Conservation (phyloP, 768 basidiomycete genomes). For the Mycena polygramma region DNA sequence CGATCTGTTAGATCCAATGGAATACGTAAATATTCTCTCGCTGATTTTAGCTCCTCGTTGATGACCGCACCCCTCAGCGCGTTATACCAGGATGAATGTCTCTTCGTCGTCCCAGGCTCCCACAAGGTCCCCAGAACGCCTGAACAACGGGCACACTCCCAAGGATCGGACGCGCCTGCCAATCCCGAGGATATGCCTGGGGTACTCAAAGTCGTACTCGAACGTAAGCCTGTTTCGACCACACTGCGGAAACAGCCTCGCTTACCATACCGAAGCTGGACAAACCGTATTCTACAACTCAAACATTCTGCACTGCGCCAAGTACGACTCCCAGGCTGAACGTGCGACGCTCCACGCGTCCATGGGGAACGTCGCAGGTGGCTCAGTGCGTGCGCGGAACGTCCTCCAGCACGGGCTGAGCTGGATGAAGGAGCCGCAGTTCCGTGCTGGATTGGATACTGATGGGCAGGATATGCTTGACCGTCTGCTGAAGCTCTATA, state of each 20-base stretch:
- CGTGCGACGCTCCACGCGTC: constrained; percentile 80
- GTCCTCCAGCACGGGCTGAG: constrained; percentile 79
- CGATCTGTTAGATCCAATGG: constrained; percentile 74
- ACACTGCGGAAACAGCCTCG: background rate
- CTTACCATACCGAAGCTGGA: constrained; percentile 59
- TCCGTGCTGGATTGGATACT: constrained; percentile 60
- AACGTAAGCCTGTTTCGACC: constrained; percentile 55
- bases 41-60: background rate
- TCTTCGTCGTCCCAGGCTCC: constrained; percentile 78
- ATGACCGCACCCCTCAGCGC: constrained; percentile 57
- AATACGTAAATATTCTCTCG: constrained; percentile 68
- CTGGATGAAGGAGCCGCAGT: constrained; percentile 74
- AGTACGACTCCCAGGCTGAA: constrained; percentile 62
- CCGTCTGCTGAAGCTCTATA: constrained; percentile 68
- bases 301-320: constrained; percentile 83
- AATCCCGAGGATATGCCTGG: constrained; percentile 82
- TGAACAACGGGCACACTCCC: constrained; percentile 70
- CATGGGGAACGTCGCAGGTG: constrained; percentile 74
- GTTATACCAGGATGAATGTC: constrained; percentile 75
- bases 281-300: constrained; percentile 86
- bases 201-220: constrained; percentile 64
- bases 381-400: constrained; percentile 74
- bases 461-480: constrained; percentile 69
- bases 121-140: constrained; percentile 70
- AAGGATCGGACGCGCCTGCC: constrained; percentile 60